Base-by-base conservation (phyloP, 2,329 filamentous ascomycete genomes). In the Pestalotiopsis sp. region DNA sequence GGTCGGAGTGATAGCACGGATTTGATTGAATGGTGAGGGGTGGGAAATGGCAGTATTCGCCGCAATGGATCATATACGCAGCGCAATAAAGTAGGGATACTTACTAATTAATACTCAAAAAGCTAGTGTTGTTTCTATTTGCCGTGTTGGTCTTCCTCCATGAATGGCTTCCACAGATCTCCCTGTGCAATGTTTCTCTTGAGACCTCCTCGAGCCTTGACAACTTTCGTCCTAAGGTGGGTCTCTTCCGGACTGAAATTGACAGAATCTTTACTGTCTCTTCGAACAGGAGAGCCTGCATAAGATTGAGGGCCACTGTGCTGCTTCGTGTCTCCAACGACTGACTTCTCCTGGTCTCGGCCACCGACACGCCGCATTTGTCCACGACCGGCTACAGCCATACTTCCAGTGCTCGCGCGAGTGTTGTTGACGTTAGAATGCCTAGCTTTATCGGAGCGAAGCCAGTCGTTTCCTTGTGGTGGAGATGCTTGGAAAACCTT, bases 381-480 rank as follows among this genome's bases (percentile, higher is more conserved):
- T 59, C 31, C 66, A n/a, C 71, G 71, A 52, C 70, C 73, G 4
- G 70, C 66, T 3, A 72, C 71, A 41, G 67, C 69, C 39, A 68
- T 65, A 63, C 70, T 69, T 13, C 69, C 31, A 58, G 61, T 69
- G 2, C n/a, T 25, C 20, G 27, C 55, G 12, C n/a, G 36, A 12
- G 25, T 17, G n/a, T 11, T 67, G 36, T 13, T n/a, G 4, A 17
- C 13, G 6, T 27, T 31, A 3, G 61, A 38, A 36, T 58, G 52
- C 20, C 55, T 25, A 5, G 71, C 66, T 20, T 66, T 38, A 67
- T 76, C 76, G 9, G 70, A 52, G n/a, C 74, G 70, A 3, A 76
- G 60, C 31, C 73, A 74, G 68, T 77, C 75, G 14, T 68, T 65
- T 4, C 71, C 73, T 68, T 75, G 72, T 20, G 75, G 72, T 2